phyloP scores from a whole-genome alignment of 441 rosid genomes.

The Croton laevigatus region DNA sequence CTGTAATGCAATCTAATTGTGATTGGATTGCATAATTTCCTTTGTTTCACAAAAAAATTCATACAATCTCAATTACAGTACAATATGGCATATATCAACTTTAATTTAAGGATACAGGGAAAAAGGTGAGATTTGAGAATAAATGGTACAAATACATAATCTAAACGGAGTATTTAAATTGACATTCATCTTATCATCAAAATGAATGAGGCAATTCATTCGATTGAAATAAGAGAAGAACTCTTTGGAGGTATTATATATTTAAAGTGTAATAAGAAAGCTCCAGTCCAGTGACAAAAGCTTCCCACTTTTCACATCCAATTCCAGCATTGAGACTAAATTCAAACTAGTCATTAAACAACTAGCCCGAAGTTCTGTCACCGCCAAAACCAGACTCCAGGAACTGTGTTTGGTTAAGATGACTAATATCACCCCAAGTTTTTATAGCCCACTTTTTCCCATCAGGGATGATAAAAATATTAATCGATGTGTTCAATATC shows the following conservation, averaged over 20 bases:
- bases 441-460: constrained; percentile 48
- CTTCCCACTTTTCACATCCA: not conserved
- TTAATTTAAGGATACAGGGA: too few relatives aligned
- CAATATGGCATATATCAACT: too few relatives aligned
- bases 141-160: not conserved
- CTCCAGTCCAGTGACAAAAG: not conserved
- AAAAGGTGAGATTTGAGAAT: not conserved
- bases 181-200: not conserved
- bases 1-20: too few relatives aligned
- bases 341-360: not conserved
- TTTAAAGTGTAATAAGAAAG: not conserved
- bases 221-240: not conserved
- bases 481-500: constrained; percentile 58
- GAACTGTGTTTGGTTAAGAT: constrained; percentile 50
- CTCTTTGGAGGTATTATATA: not conserved
- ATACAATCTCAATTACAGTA: too few relatives aligned
- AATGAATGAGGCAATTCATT: not conserved
- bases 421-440: constrained; percentile 59
- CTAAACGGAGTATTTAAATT: not conserved
- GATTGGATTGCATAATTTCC: too few relatives aligned
- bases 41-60: too few relatives aligned
- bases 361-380: constrained; percentile 56
- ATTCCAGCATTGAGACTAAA: not conserved
- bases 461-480: constrained; percentile 48
- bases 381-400: constrained; percentile 67